Conservation (phyloP, 1,284 basidiomycete genomes). For the Leccinum ponderosum region DNA sequence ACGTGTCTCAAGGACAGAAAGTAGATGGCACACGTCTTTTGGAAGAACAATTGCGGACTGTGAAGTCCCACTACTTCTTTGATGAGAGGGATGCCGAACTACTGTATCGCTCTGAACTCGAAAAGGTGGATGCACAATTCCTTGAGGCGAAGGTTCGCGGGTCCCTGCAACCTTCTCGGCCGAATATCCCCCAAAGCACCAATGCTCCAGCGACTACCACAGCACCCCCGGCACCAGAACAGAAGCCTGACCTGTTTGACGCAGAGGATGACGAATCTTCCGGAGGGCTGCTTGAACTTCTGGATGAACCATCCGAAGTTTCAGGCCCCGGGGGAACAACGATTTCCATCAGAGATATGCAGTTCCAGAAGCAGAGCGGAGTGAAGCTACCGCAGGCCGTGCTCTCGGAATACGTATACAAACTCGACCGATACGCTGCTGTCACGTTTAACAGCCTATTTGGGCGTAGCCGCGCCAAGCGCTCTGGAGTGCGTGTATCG, state of each 20-base stretch:
- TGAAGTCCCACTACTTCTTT: slow-evolving; percentile 77
- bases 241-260: slow-evolving; percentile 49
- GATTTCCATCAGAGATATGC: slow-evolving; percentile 73
- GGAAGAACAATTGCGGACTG: slow-evolving; percentile 51
- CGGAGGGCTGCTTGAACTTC: slow-evolving; percentile 74
- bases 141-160: slow-evolving; percentile 60
- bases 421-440: slow-evolving; percentile 73
- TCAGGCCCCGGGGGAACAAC: slow-evolving; percentile 54
- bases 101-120: slow-evolving; percentile 56
- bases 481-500: slow-evolving; percentile 68
- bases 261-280: slow-evolving; percentile 48
- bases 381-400: slow-evolving; percentile 72
- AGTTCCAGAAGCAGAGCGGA: slow-evolving; percentile 79
- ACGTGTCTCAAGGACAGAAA: slow-evolving; percentile 5
- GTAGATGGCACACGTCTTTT: slow-evolving; percentile 31
- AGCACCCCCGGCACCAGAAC: not conserved
- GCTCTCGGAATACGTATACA: slow-evolving; percentile 65
- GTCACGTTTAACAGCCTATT: slow-evolving; percentile 69
- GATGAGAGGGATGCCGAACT: slow-evolving; percentile 67
- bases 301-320: slow-evolving; percentile 66
- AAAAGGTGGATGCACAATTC: slow-evolving; percentile 49
- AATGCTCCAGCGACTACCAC: slow-evolving; percentile 4
- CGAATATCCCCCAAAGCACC: slow-evolving; percentile 1
- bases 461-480: slow-evolving; percentile 66
- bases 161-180: slow-evolving; percentile 2